Evolutionary conservation across 345 rosid genomes (phyloP), one percentile per base, ranked within the genome.

Genomic region (Turritis glabra): DNA sequence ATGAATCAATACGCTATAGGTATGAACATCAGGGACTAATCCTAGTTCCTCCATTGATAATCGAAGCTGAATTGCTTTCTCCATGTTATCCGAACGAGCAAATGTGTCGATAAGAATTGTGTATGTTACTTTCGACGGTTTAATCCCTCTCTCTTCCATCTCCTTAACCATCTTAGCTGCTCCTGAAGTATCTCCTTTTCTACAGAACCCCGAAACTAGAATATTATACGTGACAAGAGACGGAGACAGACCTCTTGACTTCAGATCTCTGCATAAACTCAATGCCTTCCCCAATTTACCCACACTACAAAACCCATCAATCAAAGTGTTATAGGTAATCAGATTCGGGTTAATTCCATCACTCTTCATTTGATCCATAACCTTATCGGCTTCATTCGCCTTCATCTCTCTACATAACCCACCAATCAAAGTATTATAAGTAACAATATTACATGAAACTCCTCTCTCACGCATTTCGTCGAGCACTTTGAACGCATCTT

Each of bases 391-490:
- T 64, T 90, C 84, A 77, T 47, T 15, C 7, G 80, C 54, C 47
- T 80, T 85, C 80, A n/a, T 79, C 74, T 79, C 82, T 62, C 70
- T 33, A 69, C 87, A 84, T 33, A 90, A 72, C 18, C 96, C 93
- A 70, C 81, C 43, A 33, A 90, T 81, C 69, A 90, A 71, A 58
- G 83, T 86, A 67, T 85, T 93, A 61, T 80, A 89, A 3, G 86
- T 84, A n/a, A 89, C 92, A 67, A 79, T 83, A 66, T 88, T 84
- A 74, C 84, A 76, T 0, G 77, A 78, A 13, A 90, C 78, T 1
- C 86, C 93, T 82, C 83, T 80, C 23, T 80, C 83, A 56, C 82
- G 86, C 92, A 93, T 93, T 84, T 93, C 93, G 56, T 85, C 91
- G 23, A 89, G 85, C 90, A 89, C n/a, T 56, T 83, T 60, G 32